These are phyloP conservation scores for Daldinia decipiens DNA, from an alignment of 495 filamentous ascomycete species.

Conservation along the genomic window DNA sequence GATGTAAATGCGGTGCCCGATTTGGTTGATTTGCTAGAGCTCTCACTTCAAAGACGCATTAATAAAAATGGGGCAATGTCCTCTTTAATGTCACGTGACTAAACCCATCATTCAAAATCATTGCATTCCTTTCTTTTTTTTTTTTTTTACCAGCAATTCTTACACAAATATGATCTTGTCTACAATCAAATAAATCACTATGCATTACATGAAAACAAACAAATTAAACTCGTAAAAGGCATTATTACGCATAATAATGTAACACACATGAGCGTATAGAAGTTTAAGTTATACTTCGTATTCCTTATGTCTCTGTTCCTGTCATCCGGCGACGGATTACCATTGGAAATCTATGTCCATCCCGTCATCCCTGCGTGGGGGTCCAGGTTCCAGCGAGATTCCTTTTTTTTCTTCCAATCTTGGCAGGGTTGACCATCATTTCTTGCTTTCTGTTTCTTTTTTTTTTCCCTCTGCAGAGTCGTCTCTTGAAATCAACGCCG, in stretches of 20 bases:
- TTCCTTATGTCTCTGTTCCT: constrained; percentile 44
- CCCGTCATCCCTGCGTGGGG: constrained; percentile 39
- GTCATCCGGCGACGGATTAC: constrained; percentile 51
- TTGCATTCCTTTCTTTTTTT: background rate
- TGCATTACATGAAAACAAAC: background rate
- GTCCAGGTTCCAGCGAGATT: constrained; percentile 39
- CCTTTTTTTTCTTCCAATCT: constrained; percentile 43
- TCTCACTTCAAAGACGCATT: background rate
- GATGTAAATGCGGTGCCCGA: constrained; percentile 25
- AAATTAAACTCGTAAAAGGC: background rate
- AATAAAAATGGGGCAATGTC: background rate
- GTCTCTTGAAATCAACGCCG: constrained; percentile 41
- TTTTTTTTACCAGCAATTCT: background rate
- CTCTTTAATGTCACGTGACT: background rate
- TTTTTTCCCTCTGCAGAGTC: constrained; percentile 21
- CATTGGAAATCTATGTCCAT: constrained; percentile 51
- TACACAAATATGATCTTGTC: background rate
- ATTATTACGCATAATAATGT: constrained; percentile 14
- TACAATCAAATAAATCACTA: constrained; percentile 12
- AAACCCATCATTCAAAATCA: background rate
- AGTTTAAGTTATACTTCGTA: constrained; percentile 41
- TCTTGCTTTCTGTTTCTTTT: constrained; percentile 40
- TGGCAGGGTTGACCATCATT: constrained; percentile 33
- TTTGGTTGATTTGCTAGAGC: constrained; percentile 8
- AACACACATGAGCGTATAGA: constrained; percentile 10